Evolutionary conservation across 2,329 filamentous ascomycete species (phyloP).

Genomic region (Cercospora sp.): DNA sequence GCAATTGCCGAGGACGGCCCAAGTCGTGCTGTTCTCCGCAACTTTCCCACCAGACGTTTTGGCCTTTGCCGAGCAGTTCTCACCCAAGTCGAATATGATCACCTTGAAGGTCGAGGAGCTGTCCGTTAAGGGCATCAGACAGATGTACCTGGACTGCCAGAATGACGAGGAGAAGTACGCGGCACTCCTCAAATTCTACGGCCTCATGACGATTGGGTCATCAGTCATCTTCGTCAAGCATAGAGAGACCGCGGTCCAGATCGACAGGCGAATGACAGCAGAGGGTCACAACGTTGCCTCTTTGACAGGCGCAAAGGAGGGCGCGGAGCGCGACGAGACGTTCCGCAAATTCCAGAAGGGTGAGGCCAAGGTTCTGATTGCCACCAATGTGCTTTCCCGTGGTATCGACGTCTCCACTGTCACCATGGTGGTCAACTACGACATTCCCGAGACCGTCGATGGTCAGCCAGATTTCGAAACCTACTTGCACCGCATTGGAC

Average conservation of each 20-base stretch:
- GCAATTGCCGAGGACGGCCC: constrained; percentile 71
- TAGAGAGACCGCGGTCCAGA: constrained; percentile 79
- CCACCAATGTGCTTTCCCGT: constrained; percentile 92
- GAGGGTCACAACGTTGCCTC: constrained; percentile 93
- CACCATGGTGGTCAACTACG: constrained; percentile 98
- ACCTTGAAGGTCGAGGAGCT: constrained; percentile 87
- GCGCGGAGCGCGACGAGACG: constrained; percentile 75
- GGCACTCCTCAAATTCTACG: constrained; percentile 88
- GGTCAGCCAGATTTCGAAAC: constrained; percentile 84
- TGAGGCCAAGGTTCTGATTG: constrained; percentile 91
- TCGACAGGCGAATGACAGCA: constrained; percentile 78
- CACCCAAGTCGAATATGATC: constrained; percentile 81
- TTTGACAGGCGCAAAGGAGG: constrained; percentile 85
- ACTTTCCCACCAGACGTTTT: constrained; percentile 88
- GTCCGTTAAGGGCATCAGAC: constrained; percentile 94
- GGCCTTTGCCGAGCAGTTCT: constrained; percentile 79
- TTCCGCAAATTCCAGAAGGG: constrained; percentile 85
- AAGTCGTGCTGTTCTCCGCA: constrained; percentile 92
- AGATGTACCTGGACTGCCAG: constrained; percentile 94
- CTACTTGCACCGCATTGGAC: constrained; percentile 95
- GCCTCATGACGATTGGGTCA: constrained; percentile 91
- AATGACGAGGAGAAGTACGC: constrained; percentile 81
- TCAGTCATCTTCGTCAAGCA: constrained; percentile 99
- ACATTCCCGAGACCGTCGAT: constrained; percentile 58
- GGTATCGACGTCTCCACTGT: constrained; percentile 92